Base-by-base conservation (phyloP, 2,329 filamentous ascomycete species). In the Plectosphaerella cucumerina region DNA sequence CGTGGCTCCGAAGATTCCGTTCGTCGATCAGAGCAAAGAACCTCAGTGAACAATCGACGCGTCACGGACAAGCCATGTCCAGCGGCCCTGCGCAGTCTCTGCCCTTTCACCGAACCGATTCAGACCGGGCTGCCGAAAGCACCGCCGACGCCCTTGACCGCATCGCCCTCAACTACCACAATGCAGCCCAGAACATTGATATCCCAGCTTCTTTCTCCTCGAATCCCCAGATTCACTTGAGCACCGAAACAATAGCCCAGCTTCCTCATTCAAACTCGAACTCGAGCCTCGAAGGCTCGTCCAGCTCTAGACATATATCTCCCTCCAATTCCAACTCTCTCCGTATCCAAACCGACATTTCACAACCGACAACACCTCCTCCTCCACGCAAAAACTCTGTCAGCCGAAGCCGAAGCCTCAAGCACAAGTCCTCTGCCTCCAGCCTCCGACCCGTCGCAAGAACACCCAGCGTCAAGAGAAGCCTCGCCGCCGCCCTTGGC, bases 391-490 rank as follows among this genome's bases (percentile, higher is more conserved):
- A 58, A 62, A 70, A 64, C 53, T 48, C 47, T 21, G 59, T 57
- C 44, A 65, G 65, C 50, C 37, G 60, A 59, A 48, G 50, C 6
- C 49, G 59, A 21, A 57, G 55, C 37, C 59, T 74, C 26, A 67
- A 70, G 33, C 70, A 67, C 56, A 70, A 73, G 54, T 59, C 67
- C 10, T 76, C 75, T 0, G 62, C 66, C 5, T 70, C 76, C 18
- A 77, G 69, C 31, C 63, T 82, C n/a, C 70, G 68, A 44, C 76
- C 77, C 6, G 62, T 84, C 17, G 79, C 79, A 20, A 73, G 82
- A 58, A 85, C 82, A 1, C 82, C 82, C 3, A 86, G 82, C 61
- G 65, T 85, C 53, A 84, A 84, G 60, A 74, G 78, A n/a, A 72
- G 76, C 44, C 66, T 82, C 17, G 66, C 72, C 43, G 74, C 71